phyloP scores from a whole-genome alignment of 768 basidiomycete genomes.

The Leccinum uliginosum region DNA sequence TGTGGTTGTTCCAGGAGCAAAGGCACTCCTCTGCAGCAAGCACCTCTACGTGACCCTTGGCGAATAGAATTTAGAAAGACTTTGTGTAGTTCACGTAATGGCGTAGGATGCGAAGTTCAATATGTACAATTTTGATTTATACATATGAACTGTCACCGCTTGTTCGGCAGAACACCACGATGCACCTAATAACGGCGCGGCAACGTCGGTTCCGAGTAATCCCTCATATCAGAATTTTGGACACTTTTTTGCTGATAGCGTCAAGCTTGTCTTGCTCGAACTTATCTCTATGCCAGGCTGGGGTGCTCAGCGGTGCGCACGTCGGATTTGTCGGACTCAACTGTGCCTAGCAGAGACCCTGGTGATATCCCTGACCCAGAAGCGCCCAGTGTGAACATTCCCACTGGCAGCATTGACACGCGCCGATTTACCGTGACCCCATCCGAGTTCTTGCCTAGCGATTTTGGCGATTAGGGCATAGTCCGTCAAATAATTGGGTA shows the following conservation, averaged over 20 bases:
- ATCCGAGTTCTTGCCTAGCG: slow-evolving; percentile 7
- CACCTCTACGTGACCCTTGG: slow-evolving; percentile 54
- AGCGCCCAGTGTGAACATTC: slow-evolving; percentile 1
- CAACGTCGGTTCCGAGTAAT: neutral
- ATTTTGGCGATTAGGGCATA: slow-evolving; percentile 17
- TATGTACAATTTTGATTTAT: neutral
- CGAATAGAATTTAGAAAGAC: slow-evolving; percentile 20
- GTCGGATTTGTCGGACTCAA: neutral
- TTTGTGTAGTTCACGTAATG: slow-evolving; percentile 3
- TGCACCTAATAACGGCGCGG: neutral
- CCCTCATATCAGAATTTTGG: neutral
- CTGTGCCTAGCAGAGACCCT: slow-evolving; percentile 12
- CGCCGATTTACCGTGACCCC: slow-evolving; percentile 6
- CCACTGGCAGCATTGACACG: neutral
- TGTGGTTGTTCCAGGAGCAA: slow-evolving; percentile 74
- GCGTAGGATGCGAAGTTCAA: neutral
- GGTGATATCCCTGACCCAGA: slow-evolving; percentile 13
- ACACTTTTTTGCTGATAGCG: neutral
- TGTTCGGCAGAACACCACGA: neutral
- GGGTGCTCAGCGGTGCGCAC: too few species aligned
- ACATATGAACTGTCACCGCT: neutral
- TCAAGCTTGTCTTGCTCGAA: neutral
- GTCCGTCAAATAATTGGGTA: slow-evolving; percentile 21
- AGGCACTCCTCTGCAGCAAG: slow-evolving; percentile 61
- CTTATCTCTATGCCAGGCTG: neutral